phyloP scores from a whole-genome alignment of 192 early-diverging fungal genomes.

The Jimgerdemannia lactiflua region DNA sequence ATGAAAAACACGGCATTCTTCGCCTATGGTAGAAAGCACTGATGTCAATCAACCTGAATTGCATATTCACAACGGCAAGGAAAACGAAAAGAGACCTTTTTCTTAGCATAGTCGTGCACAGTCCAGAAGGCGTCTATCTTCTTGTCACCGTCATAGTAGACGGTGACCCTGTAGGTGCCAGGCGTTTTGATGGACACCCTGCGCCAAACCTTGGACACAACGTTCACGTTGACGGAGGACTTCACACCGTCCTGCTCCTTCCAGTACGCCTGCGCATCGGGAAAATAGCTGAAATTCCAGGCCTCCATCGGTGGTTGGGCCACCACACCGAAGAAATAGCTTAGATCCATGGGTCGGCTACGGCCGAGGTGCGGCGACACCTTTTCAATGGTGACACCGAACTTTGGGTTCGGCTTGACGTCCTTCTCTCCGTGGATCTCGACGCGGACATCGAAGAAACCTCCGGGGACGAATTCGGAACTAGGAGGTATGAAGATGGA shows the following conservation, averaged over 20 bases:
- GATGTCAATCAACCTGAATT: too few species aligned
- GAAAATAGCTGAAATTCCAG: conserved; percentile 51
- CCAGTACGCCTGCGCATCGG: conserved; percentile 39
- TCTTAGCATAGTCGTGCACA: conserved; percentile 13
- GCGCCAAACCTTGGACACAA: conserved; percentile 47
- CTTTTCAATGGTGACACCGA: conserved; percentile 48
- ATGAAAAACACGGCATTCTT: too few species aligned
- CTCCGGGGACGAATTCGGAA: conserved; percentile 54
- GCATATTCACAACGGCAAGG: too few species aligned
- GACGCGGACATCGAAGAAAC: conserved; percentile 58
- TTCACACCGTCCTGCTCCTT: conserved; percentile 27
- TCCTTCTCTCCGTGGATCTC: conserved; percentile 55
- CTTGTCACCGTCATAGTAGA: conserved; percentile 49
- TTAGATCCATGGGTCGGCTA: conserved; percentile 46
- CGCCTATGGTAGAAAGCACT: too few species aligned
- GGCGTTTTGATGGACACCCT: conserved; percentile 33
- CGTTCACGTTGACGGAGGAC: conserved; percentile 42
- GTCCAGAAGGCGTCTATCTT: conserved; percentile 42
- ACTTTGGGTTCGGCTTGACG: conserved; percentile 33
- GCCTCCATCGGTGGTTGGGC: conserved; percentile 26
- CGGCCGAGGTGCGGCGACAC: too few species aligned
- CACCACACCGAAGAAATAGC: conserved; percentile 37
- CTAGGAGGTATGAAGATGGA: conserved; percentile 13
- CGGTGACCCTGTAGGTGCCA: conserved; percentile 45
- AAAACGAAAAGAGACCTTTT: too few species aligned